Evolutionary conservation across 768 basidiomycete genomes (phyloP), one percentile per base, ranked within the genome.

Genomic region (Cystofilobasidium ferigula): DNA sequence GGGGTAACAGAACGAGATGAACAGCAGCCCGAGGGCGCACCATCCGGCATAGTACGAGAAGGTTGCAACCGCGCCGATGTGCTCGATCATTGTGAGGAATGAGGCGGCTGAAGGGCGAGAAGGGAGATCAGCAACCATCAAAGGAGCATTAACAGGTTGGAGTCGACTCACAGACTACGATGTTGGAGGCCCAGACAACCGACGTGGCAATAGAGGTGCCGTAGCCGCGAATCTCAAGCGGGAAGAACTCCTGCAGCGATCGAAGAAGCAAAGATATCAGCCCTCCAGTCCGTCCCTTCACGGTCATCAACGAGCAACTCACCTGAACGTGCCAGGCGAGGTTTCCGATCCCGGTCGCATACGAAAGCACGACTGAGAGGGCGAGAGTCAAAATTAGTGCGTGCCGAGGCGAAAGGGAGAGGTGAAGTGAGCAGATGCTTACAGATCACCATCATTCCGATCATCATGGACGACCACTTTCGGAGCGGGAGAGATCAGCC

Each of bases 141-240:
- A 10, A 14, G 30, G 34, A 18, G 32, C 32, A 6, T 34, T 2
- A 32, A 5, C 38, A 30, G 13, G 38, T 22, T 32, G 38, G 32
- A 35, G 5, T 18, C 20, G 16, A 48, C 47, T 48, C 47, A 48
- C 47, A 70, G 40, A 72, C 71, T 32, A 72, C 66, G 54, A 73
- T 70, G 68, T 72, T 73, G 62, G 70, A 70, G 2, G 69, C 68
- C 71, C 72, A 73, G 40, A 68, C 47, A 38, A 66, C 67, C 22
- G 68, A 69, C 42, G 71, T 69, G 14, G 66, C 42, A 28, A 71
- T 60, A 6, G 69, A 57, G 2, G 70, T 40, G 8, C 70, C 71
- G n/a, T 69, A 34, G 54, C 69, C 70, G 63, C 71, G 54, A 61
- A 72, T 71, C 58, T 72, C 71, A 30, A 72, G 65, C 4, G 70